A percentile compares a stretch with the other conserved stretches of the same genome.
phyloP scores from a whole-genome alignment of 1,284 basidiomycete genomes.

The Irpex sp. region DNA sequence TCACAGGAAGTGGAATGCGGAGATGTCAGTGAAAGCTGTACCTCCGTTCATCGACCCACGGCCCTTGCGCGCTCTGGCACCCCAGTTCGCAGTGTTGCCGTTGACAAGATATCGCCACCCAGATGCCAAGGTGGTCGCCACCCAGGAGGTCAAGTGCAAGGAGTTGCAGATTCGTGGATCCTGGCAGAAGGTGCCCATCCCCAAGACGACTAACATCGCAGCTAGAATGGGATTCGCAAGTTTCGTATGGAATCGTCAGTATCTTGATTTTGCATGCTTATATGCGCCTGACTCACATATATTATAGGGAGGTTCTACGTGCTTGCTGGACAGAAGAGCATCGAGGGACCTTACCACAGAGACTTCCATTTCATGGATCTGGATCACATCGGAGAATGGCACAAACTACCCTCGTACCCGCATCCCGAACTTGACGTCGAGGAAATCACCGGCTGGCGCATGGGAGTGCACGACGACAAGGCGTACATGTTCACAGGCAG shows the following conservation, averaged over 20 bases:
- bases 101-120: slow-evolving; percentile 14
- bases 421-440: slow-evolving; percentile 14
- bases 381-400: slow-evolving; percentile 22
- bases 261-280: neutral
- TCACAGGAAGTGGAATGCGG: slow-evolving; percentile 14
- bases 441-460: slow-evolving; percentile 22
- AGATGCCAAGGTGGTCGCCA: slow-evolving; percentile 16
- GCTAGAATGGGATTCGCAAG: slow-evolving; percentile 20
- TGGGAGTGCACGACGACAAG: slow-evolving; percentile 28
- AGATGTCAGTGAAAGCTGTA: slow-evolving; percentile 9
- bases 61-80: neutral
- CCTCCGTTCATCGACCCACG: neutral
- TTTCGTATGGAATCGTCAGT: slow-evolving; percentile 22
- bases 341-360: slow-evolving; percentile 26
- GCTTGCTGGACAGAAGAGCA: slow-evolving; percentile 18
- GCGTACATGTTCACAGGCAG: slow-evolving; percentile 32
- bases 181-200: slow-evolving; percentile 23
- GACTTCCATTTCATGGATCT: slow-evolving; percentile 33
- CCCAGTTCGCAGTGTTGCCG: neutral
- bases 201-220: slow-evolving; percentile 13
- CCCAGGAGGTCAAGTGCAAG: slow-evolving; percentile 9
- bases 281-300: neutral
- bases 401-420: slow-evolving; percentile 28
- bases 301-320: slow-evolving; percentile 30
- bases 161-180: slow-evolving; percentile 22